These are phyloP conservation scores for Hyphodiscus sp. DNA, from an alignment of 2,329 filamentous ascomycete species.

Conservation along the genomic window DNA sequence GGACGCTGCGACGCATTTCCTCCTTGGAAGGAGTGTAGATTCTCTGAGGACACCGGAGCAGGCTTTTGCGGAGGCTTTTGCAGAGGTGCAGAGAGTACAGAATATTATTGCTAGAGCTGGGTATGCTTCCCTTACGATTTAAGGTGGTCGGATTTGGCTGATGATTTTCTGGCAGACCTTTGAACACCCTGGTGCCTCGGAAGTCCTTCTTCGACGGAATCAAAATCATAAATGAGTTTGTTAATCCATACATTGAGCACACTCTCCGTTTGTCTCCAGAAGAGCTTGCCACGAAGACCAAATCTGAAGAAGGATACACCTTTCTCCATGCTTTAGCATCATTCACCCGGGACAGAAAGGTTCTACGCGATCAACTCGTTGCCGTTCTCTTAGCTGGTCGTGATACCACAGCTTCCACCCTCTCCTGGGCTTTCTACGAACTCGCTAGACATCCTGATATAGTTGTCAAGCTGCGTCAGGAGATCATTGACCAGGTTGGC, in stretches of 20 bases:
- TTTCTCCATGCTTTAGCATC: constrained; percentile 80
- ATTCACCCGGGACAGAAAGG: constrained; percentile 65
- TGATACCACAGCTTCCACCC: constrained; percentile 78
- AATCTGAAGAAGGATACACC: constrained; percentile 67
- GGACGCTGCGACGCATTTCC: constrained; percentile 80
- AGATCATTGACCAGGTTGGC: constrained; percentile 66
- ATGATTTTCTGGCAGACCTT: constrained; percentile 39
- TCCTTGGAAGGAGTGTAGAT: constrained; percentile 70
- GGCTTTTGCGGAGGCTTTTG: constrained; percentile 76
- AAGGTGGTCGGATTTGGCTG: not conserved
- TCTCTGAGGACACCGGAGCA: constrained; percentile 48
- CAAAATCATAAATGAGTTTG: constrained; percentile 65
- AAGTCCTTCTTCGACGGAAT: constrained; percentile 57
- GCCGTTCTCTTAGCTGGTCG: constrained; percentile 77
- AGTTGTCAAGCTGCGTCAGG: constrained; percentile 61
- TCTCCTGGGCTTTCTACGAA: constrained; percentile 81
- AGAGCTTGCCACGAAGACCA: constrained; percentile 68
- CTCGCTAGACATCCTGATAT: constrained; percentile 63
- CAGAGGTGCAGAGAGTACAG: constrained; percentile 70
- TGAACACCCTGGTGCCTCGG: constrained; percentile 58
- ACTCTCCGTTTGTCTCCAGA: constrained; percentile 61
- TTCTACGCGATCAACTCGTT: constrained; percentile 79
- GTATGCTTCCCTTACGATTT: constrained; percentile 29
- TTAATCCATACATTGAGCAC: constrained; percentile 70
- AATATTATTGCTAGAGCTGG: constrained; percentile 58